Evolutionary conservation across 2,329 filamentous ascomycete genomes (phyloP), one percentile per base, ranked within the genome.

Genomic region (Exophiala sideris): DNA sequence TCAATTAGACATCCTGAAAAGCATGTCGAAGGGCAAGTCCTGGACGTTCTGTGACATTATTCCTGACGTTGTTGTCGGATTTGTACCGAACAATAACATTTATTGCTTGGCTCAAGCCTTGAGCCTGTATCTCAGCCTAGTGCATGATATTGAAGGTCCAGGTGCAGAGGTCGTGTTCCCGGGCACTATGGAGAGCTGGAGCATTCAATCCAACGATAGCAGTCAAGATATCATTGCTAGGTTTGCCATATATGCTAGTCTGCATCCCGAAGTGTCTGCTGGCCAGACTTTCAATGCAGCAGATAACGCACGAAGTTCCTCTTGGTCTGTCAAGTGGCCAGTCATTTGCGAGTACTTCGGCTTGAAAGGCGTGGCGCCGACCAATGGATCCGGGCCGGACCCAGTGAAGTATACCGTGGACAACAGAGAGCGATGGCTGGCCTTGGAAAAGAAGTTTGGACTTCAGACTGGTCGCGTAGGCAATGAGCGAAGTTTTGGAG

Each of bases 21-120:
- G 35, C 36, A 51, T 56, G 12, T 67, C 62, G 54, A 58, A 59
- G 41, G 60, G 45, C n/a, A 66, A 62, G 58, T 56, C n/a, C 7
- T 73, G 61, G 71, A 71, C 64, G 20, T 70, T 65, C 65, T 65
- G 65, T 2, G 70, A 71, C 48, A 66, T 72, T 14, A 67, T 64
- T 16, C 66, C 66, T 6, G 65, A 68, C 49, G 61, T 62, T 11
- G 63, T 69, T 14, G 52, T 69, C 24, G 67, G 67, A 0, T 70
- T 69, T 39, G 63, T 65, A 2, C 67, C 66, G 0, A 65, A 65
- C 33, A 62, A 60, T 10, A 68, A 66, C 9, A 56, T 59, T 5
- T 67, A 64, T 45, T 65, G 62, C 12, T 46, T 68, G 3, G 62
- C 67, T 3, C 60, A 66, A 11, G 64, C 64, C 16, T 63, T 67